These are phyloP conservation scores for Didymella glomerata DNA, from an alignment of 2,329 filamentous ascomycete genomes.

Conservation along the genomic window DNA sequence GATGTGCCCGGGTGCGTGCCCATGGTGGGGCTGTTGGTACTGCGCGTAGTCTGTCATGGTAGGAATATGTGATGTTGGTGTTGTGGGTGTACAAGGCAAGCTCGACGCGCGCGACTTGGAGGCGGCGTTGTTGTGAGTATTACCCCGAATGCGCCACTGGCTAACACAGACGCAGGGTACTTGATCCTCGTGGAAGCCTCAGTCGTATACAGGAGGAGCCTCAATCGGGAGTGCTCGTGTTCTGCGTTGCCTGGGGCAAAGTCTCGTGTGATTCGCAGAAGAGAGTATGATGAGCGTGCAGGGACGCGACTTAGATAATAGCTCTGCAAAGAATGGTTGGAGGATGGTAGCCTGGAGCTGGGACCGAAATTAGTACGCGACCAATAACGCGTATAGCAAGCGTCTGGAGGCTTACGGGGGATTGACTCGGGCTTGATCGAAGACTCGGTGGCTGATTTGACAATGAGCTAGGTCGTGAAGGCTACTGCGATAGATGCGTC, in stretches of 20 bases:
- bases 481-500: conserved; percentile 32
- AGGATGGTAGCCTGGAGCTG: conserved; percentile 45
- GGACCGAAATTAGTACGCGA: conserved; percentile 41
- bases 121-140: conserved; percentile 38
- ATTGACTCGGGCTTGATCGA: conserved; percentile 29
- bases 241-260: conserved; percentile 40
- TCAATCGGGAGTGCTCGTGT: conserved; percentile 26
- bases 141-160: conserved; percentile 48
- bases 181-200: conserved; percentile 31
- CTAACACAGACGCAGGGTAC: conserved; percentile 36
- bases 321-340: conserved; percentile 42
- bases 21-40: conserved; percentile 58
- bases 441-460: conserved; percentile 30
- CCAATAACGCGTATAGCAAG: conserved; percentile 38
- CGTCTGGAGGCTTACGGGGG: conserved; percentile 34
- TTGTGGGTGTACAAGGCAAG: conserved; percentile 36
- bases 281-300: conserved; percentile 30
- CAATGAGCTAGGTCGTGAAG: conserved; percentile 32
- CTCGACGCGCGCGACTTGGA: conserved; percentile 36
- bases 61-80: conserved; percentile 25
- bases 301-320: conserved; percentile 38
- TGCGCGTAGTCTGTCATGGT: conserved; percentile 59
- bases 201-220: conserved; percentile 28
- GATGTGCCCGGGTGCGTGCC: conserved; percentile 53
- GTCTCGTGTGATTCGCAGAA: conserved; percentile 32